phyloP scores from a whole-genome alignment of 371 early-diverging fungal species.

The Haplosporangium sp. region DNA sequence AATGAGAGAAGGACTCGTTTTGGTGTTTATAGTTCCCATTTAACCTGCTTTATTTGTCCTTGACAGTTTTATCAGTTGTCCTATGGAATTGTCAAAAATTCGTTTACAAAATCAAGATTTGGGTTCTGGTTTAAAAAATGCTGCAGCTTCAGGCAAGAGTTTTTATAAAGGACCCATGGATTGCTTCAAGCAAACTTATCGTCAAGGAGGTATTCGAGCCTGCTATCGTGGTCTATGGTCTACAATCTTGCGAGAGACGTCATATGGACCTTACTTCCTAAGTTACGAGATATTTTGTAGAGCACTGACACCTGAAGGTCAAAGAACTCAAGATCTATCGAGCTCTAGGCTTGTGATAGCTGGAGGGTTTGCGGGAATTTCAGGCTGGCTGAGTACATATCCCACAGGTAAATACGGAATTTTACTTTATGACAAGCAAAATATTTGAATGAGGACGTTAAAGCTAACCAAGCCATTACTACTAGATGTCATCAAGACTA shows the following conservation, averaged over 20 bases:
- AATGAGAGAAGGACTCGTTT: background rate
- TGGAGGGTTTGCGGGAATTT: slow-evolving; percentile 82
- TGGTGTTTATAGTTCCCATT: background rate
- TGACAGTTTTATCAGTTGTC: slow-evolving; percentile 67
- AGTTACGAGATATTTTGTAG: slow-evolving; percentile 75
- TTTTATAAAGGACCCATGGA: slow-evolving; percentile 69
- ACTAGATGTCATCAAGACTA: slow-evolving; percentile 83
- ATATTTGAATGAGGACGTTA: too few species aligned
- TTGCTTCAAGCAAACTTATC: slow-evolving; percentile 68
- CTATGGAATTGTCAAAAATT: slow-evolving; percentile 77
- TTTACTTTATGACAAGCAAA: too few species aligned
- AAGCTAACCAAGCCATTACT: background rate
- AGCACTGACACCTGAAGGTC: slow-evolving; percentile 48
- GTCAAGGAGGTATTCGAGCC: slow-evolving; percentile 69
- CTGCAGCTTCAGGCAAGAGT: slow-evolving; percentile 4
- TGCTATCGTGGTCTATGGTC: slow-evolving; percentile 74
- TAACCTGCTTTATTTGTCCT: background rate
- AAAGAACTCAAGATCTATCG: slow-evolving; percentile 60
- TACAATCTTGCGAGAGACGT: slow-evolving; percentile 77
- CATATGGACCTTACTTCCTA: slow-evolving; percentile 84
- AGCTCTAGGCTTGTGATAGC: slow-evolving; percentile 71
- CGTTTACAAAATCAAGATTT: slow-evolving; percentile 68
- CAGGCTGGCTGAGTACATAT: slow-evolving; percentile 85
- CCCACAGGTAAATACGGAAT: slow-evolving; percentile 63
- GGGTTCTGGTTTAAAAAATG: slow-evolving; percentile 13